phyloP scores from a whole-genome alignment of 306 rosid species.

The Prunus davidiana region DNA sequence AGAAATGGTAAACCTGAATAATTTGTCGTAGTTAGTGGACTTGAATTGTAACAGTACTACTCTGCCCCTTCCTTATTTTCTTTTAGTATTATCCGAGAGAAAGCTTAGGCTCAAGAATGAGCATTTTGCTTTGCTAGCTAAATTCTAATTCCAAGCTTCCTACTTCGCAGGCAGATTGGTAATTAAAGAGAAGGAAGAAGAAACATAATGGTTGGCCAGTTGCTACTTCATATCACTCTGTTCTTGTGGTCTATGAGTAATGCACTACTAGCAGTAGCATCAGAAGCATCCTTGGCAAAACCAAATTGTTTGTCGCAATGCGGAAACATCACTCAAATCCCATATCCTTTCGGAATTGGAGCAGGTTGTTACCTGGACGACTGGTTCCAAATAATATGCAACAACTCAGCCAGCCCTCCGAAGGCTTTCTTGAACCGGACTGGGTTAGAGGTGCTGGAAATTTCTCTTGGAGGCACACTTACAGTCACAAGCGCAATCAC shows the following conservation, averaged over 20 bases:
- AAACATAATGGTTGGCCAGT: background rate
- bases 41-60: too few relatives aligned
- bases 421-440: slow-evolving; percentile 8
- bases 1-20: too few relatives aligned
- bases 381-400: slow-evolving; percentile 4
- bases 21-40: too few relatives aligned
- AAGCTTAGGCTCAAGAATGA: too few relatives aligned
- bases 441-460: background rate
- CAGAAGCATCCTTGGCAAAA: background rate
- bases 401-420: background rate
- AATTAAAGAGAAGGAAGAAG: background rate
- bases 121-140: too few relatives aligned
- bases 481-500: slow-evolving; percentile 12
- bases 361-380: background rate
- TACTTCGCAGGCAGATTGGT: background rate
- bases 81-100: too few relatives aligned
- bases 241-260: background rate
- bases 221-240: background rate
- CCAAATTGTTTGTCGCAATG: background rate
- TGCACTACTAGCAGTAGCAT: background rate
- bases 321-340: background rate
- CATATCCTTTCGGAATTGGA: slow-evolving; percentile 23
- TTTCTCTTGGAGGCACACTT: background rate
- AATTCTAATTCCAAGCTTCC: background rate
- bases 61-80: too few relatives aligned